Conservation (phyloP, 257 asterid genomes). For the Scutellaria minor region DNA sequence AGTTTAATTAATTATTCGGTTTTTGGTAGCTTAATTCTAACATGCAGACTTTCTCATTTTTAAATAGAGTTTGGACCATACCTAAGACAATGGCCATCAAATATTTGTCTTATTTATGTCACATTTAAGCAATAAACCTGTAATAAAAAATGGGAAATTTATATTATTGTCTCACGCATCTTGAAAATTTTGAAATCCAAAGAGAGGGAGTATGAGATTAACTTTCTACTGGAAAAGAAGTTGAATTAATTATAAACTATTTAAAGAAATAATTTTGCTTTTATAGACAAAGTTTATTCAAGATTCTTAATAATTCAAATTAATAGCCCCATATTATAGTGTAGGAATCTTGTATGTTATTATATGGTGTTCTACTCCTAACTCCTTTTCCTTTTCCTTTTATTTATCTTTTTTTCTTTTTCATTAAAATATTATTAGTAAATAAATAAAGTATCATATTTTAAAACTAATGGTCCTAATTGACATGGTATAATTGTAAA, state of each 20-base stretch:
- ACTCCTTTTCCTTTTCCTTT: too few relatives aligned
- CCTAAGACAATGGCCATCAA: constrained; percentile 23
- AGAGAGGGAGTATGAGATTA: not conserved
- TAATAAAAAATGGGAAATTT: not conserved
- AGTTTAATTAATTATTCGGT: constrained; percentile 28
- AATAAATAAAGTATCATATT: too few relatives aligned
- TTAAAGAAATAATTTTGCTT: not conserved
- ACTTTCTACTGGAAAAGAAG: not conserved
- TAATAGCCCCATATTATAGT: not conserved
- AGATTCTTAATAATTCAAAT: not conserved
- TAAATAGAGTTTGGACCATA: constrained; percentile 11
- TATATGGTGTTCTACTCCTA: too few relatives aligned
- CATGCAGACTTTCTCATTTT: constrained; percentile 26
- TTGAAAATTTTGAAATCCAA: constrained; percentile 1
- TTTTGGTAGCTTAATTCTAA: constrained; percentile 25
- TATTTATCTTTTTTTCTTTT: too few relatives aligned
- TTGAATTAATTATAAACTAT: not conserved
- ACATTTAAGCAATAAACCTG: constrained; percentile 20
- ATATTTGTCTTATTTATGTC: constrained; percentile 44
- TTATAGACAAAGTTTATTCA: not conserved
- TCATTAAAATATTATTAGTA: too few relatives aligned
- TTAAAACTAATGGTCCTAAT: too few relatives aligned
- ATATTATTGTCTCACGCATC: constrained; percentile 19
- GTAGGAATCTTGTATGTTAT: too few relatives aligned
- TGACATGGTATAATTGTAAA: too few relatives aligned